Base-by-base conservation (phyloP, 495 filamentous ascomycete species). In the Penicillium silybi region DNA sequence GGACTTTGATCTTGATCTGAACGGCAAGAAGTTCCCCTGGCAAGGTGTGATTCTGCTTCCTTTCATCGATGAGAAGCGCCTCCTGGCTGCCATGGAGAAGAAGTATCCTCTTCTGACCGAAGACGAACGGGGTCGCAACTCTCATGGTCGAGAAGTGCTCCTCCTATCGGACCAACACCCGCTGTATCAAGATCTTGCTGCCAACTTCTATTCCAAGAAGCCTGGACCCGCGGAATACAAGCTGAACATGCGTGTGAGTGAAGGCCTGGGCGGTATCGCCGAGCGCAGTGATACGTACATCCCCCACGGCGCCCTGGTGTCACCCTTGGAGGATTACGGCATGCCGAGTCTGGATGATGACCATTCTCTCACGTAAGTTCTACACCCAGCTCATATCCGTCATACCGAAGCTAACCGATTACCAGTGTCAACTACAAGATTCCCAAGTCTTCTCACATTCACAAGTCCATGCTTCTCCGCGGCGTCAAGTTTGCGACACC, bases 21-120 rank as follows among this genome's bases (percentile, higher is more conserved):
- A 99, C 50, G 93, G 93, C 51, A 97, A 97, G 76, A 99, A 97
- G 64, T 95, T 95, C 69, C 88, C 90, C 2, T 99, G 93, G 93
- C 92, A 99, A 62, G 93, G 93, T 55, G 90, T 97, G 38, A 89
- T 88, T 19, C 73, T 97, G 25, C 81, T 99, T 17, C 93, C 93
- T 0, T 99, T 96, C 69, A 97, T 99, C 58, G 91, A 99, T 65
- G 93, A 93, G 71, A 85, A 85, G 46, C 82, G 92, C 27, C 72
- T 99, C 17, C 77, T 97, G 18, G 76, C 80, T 19, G 93, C 95
- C 6, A 92, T 96, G 82, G 73, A 81, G 16, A 86, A 84, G 58
- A 88, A 87, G 56, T 92, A 93, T 55, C 89, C 86, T 44, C 71
- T 88, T 7, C 75, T 99, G 9, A 86, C 81, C 26, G 74, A 82